A percentile compares a stretch with the other conserved stretches of the same genome.
Evolutionary conservation across 352 stramenopile species (phyloP).

Genomic region (Pythium phragmitis): DNA sequence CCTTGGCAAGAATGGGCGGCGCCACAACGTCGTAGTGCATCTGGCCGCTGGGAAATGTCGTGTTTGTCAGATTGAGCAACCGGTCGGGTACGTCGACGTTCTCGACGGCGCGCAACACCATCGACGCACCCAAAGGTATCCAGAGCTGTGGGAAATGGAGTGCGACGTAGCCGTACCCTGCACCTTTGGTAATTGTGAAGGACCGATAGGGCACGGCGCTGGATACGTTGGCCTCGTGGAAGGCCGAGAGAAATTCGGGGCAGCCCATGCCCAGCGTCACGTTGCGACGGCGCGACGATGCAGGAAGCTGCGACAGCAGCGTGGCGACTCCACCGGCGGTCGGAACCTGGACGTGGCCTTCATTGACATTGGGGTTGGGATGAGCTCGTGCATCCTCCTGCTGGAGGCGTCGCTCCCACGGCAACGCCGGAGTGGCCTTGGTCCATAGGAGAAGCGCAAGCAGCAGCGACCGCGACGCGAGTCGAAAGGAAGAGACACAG

Average conservation of each 20-base stretch:
- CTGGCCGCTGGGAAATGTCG: slow-evolving; percentile 31
- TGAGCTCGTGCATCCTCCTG: not conserved
- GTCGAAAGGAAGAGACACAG: not conserved
- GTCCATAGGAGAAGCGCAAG: not conserved
- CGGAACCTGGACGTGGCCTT: not conserved
- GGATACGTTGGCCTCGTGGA: slow-evolving; percentile 37
- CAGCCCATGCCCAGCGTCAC: slow-evolving; percentile 39
- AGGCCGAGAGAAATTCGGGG: slow-evolving; percentile 47
- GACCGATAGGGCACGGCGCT: slow-evolving; percentile 36
- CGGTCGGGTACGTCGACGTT: slow-evolving; percentile 35
- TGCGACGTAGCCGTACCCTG: slow-evolving; percentile 50
- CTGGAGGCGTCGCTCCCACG: no score
- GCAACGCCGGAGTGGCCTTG: not conserved
- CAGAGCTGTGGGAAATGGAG: slow-evolving; percentile 51
- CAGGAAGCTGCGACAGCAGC: not conserved
- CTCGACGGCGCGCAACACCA: slow-evolving; percentile 52
- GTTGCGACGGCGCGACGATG: not conserved
- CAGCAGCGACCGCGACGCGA: not conserved
- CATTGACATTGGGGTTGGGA: not conserved
- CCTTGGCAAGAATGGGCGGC: slow-evolving; percentile 40
- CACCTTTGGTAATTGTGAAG: slow-evolving; percentile 53
- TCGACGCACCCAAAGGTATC: slow-evolving; percentile 38
- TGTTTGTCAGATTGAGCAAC: slow-evolving; percentile 40
- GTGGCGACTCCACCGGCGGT: not conserved
- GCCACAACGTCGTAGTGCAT: slow-evolving; percentile 32